Evolutionary conservation across 108 stramenopile species (phyloP), one percentile per base, ranked within the genome.

Genomic region (Poteriospumella lacustris): DNA sequence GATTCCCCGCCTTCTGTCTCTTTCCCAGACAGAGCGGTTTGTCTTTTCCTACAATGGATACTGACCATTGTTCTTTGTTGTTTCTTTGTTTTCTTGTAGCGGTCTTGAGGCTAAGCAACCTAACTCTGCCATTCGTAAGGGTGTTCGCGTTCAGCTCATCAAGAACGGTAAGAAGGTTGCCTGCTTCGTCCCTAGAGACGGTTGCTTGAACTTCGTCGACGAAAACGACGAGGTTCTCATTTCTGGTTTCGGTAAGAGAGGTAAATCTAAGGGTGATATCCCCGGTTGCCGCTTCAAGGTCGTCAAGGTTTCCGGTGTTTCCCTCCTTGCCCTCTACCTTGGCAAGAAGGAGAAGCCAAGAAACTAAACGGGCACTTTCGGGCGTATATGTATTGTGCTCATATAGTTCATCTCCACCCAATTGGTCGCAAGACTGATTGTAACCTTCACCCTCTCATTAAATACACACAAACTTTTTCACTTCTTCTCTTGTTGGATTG

Each of bases 101-200:
- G 99, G 99, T 78, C 97, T 99, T 89, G 99, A 99, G 85, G 99
- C 99, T 67, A 98, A 99, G 89, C 99, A 99, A 89, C 99, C 99
- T 76, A 99, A 99, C 94, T 96, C 95, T n/a, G 99, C 99, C 79
- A 99, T 99, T 87, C 96, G 99, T 78, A 99, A 99, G 92, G 96
- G 96, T 77, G 96, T 97, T 47, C 96, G 99, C 59, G 99, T 99
- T 58, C 99, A 99, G 88, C 89, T 99, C 68, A 99, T 99, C 89
- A 99, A 99, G 96, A 99, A 99, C 79, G 99, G 96, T 81, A 99
- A 99, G 95, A 99, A 98, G 92, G 95, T 99, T 86, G 96, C 99
- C 39, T 96, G 96, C 44, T 99, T 99, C 90, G 97, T 99, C 42
- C 99, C 99, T 68, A 89, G 96, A 42, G 99, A 99, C 88, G 99